Percentiles rank a stretch among this genome's conserved stretches.
Conservation (phyloP, 2,329 filamentous ascomycete species). For the Pleomassaria siparia region DNA sequence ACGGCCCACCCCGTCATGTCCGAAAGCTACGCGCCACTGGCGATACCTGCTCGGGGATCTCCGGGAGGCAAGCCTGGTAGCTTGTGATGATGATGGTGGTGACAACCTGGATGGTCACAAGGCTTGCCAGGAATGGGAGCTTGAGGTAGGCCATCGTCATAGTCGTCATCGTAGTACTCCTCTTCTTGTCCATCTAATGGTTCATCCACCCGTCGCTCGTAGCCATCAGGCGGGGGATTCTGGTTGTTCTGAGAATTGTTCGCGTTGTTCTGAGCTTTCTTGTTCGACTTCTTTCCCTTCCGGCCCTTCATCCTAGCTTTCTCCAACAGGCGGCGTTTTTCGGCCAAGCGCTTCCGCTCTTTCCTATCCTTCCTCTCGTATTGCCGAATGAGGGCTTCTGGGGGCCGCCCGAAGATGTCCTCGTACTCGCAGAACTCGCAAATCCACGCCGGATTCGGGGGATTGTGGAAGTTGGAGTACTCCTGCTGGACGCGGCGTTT, state of each 20-base stretch:
- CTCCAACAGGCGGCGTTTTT: slow-evolving; percentile 80
- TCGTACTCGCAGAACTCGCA: slow-evolving; percentile 99
- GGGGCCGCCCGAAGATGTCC: slow-evolving; percentile 86
- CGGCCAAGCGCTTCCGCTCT: slow-evolving; percentile 79
- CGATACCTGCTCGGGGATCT: slow-evolving; percentile 24
- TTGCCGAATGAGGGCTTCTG: slow-evolving; percentile 79
- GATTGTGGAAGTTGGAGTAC: slow-evolving; percentile 73
- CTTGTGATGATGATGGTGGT: slow-evolving; percentile 32
- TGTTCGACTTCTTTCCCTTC: slow-evolving; percentile 82
- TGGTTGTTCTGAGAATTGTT: slow-evolving; percentile 35
- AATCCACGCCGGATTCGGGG: slow-evolving; percentile 86
- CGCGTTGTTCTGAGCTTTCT: slow-evolving; percentile 51
- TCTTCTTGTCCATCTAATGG: slow-evolving; percentile 36
- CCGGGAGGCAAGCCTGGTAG: slow-evolving; percentile 25
- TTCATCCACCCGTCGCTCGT: slow-evolving; percentile 36
- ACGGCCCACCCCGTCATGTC: slow-evolving; percentile 45
- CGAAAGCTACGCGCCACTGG: slow-evolving; percentile 36
- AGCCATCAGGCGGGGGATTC: slow-evolving; percentile 30
- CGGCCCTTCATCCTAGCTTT: slow-evolving; percentile 93
- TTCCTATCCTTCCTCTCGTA: slow-evolving; percentile 95
- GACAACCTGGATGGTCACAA: slow-evolving; percentile 35
- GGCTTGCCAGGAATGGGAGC: slow-evolving; percentile 18
- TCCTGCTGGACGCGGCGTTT: slow-evolving; percentile 77
- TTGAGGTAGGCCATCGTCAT: slow-evolving; percentile 31
- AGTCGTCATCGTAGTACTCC: slow-evolving; percentile 41